phyloP scores from a whole-genome alignment of 2,329 filamentous ascomycete genomes.

The Emydomyces testavorans region DNA sequence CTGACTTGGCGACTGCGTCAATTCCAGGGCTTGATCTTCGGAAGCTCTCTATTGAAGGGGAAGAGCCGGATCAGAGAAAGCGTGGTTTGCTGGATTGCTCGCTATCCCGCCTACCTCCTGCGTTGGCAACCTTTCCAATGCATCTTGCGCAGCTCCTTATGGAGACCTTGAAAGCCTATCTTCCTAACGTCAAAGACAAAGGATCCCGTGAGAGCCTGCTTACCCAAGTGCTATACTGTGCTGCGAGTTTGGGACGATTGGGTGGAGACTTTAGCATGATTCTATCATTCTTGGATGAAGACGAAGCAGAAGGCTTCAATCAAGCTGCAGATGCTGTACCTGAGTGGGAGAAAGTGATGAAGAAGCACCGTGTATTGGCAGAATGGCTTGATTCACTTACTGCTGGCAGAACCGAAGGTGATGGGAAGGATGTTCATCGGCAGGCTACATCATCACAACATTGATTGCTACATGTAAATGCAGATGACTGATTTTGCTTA shows the following conservation, averaged over 20 bases:
- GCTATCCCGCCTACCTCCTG: constrained; percentile 53
- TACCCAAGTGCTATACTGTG: constrained; percentile 87
- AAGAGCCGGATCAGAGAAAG: neutral
- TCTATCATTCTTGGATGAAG: constrained; percentile 49
- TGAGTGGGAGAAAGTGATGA: constrained; percentile 80
- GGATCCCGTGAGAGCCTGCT: constrained; percentile 73
- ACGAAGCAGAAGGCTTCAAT: constrained; percentile 36
- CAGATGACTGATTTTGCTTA: no score
- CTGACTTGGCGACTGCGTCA: constrained; percentile 21
- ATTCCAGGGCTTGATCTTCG: constrained; percentile 23
- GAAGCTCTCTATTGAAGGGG: constrained; percentile 2
- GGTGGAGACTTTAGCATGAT: constrained; percentile 90
- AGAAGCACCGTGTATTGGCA: constrained; percentile 73
- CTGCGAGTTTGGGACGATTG: constrained; percentile 75
- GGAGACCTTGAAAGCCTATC: constrained; percentile 61
- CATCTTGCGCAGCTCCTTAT: constrained; percentile 72
- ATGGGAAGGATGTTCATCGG: constrained; percentile 13
- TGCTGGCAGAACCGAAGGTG: constrained; percentile 18
- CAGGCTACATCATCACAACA: constrained; percentile 1
- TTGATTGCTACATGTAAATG: neutral
- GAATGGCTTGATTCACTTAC: constrained; percentile 46
- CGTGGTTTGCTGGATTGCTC: constrained; percentile 19
- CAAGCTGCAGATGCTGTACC: constrained; percentile 33
- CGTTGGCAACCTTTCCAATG: constrained; percentile 71
- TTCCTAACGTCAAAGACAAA: constrained; percentile 71